Evolutionary conservation across 495 filamentous ascomycete species (phyloP).

Genomic region (Xylaria palmicola): DNA sequence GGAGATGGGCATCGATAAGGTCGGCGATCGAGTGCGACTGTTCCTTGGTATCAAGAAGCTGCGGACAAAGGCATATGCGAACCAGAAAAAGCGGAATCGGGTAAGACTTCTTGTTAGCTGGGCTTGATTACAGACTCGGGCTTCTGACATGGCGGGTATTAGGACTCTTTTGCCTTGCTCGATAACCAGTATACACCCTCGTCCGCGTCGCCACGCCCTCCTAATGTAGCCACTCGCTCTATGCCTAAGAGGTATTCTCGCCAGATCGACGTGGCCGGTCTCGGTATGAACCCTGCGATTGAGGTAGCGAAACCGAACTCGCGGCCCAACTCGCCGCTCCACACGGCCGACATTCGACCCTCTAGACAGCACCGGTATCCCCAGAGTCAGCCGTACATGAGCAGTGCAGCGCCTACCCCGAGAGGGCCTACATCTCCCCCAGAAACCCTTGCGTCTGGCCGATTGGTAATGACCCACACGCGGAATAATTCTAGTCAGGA

Average conservation of each 20-base stretch:
- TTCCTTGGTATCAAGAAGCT: conserved; percentile 91
- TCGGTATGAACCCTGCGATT: conserved; percentile 39
- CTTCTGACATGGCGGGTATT: conserved; percentile 4
- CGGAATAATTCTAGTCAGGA: conserved; percentile 74
- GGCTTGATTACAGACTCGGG: background rate
- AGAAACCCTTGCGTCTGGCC: conserved; percentile 40
- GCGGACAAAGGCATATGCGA: conserved; percentile 77
- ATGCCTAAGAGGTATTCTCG: conserved; percentile 71
- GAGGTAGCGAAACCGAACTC: conserved; percentile 57
- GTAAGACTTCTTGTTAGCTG: conserved; percentile 51
- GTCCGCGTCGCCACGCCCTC: conserved; percentile 63
- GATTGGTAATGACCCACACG: conserved; percentile 50
- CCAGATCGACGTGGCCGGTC: conserved; percentile 51
- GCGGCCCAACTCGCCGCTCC: conserved; percentile 69
- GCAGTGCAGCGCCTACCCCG: conserved; percentile 28
- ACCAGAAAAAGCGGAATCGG: conserved; percentile 82
- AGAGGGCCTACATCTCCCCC: conserved; percentile 42
- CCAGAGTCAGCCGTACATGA: conserved; percentile 40
- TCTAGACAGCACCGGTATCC: conserved; percentile 39
- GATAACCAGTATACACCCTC: conserved; percentile 64
- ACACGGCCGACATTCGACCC: conserved; percentile 51
- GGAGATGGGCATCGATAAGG: conserved; percentile 97
- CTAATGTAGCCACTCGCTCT: conserved; percentile 48
- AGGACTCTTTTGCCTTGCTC: conserved; percentile 72
- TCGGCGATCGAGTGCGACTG: conserved; percentile 94